Evolutionary conservation across 108 stramenopile genomes (phyloP), one percentile per base, ranked within the genome.

Genomic region (Skeletonema menzelii): DNA sequence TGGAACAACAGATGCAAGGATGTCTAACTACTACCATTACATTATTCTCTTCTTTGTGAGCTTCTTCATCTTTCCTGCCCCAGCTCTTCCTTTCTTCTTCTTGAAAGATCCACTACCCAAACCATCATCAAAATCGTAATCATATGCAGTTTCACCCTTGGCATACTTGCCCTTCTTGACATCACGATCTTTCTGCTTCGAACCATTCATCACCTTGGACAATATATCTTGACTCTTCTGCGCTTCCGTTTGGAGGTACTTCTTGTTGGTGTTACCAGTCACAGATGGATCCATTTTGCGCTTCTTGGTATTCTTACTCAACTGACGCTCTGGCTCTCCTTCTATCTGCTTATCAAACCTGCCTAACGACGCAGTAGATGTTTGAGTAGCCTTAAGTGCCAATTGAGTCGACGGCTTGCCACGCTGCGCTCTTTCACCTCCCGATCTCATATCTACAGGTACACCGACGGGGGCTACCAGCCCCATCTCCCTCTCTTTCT

Each of bases 71-170:
- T 96, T 96, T 10, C 93, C 95, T 27, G 79, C 76, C 31, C 93
- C 95, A 35, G 93, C 95, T 30, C 95, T 79, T 17, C 95, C 95
- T 84, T 96, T 96, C 89, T 96, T 96, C 82, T 96, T 96, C 69
- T 73, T 85, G 62, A 91, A 96, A 24, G 75, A 70, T 11, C 88
- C 85, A 15, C 85, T 77, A 22, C 91, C 90, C 44, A 91, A 70
- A 14, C 91, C 91, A 71, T 96, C 95, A 77, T 93, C 82, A 71
- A 69, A 94, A 8, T 96, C 95, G 70, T 91, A 93, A 79, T 96
- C 95, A 62, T 91, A 89, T 1, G 88, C 95, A 19, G 95, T 96
- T 81, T 93, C 95, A 12, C 95, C 93, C 73, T 81, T 87, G 56
- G 91, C 89, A 56, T 80, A 81, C 58, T 84, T 71, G 34, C 93